phyloP scores from a whole-genome alignment of 495 filamentous ascomycete species.

The Friedmanniomyces endolithicus region DNA sequence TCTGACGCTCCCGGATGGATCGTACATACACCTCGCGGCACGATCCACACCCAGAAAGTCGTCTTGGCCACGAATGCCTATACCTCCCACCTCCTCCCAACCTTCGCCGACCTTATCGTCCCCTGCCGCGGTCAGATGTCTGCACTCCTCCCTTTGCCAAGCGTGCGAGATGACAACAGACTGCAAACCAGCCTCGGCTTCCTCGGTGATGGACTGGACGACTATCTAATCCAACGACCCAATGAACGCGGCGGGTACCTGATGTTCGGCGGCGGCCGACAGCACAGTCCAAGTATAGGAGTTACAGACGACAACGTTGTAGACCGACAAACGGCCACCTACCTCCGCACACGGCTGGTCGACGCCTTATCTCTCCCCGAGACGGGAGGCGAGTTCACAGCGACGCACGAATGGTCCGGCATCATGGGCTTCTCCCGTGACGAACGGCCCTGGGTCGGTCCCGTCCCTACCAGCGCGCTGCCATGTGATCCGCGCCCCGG shows the following conservation, averaged over 20 bases:
- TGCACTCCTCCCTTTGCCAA: constrained; percentile 44
- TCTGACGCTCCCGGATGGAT: constrained; percentile 33
- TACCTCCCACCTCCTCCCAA: constrained; percentile 57
- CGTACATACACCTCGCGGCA: constrained; percentile 52
- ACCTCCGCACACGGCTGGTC: constrained; percentile 39
- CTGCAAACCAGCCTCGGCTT: constrained; percentile 48
- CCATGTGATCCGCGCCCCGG: background rate
- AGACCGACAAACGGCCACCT: constrained; percentile 39
- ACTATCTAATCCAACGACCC: constrained; percentile 65
- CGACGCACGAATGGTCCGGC: constrained; percentile 62
- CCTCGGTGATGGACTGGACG: constrained; percentile 41
- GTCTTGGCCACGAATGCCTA: constrained; percentile 72
- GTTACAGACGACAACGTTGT: constrained; percentile 44
- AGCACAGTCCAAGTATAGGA: constrained; percentile 43
- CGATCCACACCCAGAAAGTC: constrained; percentile 44
- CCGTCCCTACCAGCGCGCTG: constrained; percentile 31
- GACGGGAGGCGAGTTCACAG: constrained; percentile 33
- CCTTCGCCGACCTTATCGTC: constrained; percentile 57
- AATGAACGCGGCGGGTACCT: constrained; percentile 41
- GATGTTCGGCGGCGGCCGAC: constrained; percentile 54
- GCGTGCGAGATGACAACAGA: constrained; percentile 28
- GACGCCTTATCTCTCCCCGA: constrained; percentile 30
- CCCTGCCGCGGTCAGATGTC: constrained; percentile 66
- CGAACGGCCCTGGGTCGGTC: constrained; percentile 54
- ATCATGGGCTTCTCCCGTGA: constrained; percentile 72